These are phyloP conservation scores for Coemansia sp. DNA, from an alignment of 192 early-diverging fungal species.

Conservation along the genomic window DNA sequence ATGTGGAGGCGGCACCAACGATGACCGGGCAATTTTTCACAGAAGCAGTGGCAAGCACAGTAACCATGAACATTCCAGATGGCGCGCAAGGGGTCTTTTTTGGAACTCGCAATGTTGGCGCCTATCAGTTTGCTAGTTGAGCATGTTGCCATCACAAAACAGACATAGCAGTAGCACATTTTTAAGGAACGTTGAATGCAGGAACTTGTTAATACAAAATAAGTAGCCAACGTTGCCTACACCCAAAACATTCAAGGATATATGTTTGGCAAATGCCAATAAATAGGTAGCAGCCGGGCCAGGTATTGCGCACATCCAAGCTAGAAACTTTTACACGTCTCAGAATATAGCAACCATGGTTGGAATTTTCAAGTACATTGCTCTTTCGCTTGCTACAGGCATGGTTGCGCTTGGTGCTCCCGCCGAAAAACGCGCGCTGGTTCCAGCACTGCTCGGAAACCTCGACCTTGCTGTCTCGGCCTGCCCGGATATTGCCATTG, in stretches of 20 bases:
- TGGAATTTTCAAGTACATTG: constrained; percentile 20
- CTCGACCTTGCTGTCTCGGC: constrained; percentile 31
- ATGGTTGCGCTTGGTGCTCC: constrained; percentile 14
- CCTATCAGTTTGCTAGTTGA: constrained; percentile 17
- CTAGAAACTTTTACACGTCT: neutral
- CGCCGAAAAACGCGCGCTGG: constrained; percentile 28
- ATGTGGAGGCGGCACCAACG: constrained; percentile 5
- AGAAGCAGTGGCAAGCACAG: constrained; percentile 1
- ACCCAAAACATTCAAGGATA: neutral
- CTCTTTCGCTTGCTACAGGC: constrained; percentile 16
- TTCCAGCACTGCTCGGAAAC: constrained; percentile 48
- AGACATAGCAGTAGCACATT: neutral
- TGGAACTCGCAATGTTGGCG: constrained; percentile 25
- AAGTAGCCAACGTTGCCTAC: neutral
- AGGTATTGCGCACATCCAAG: neutral
- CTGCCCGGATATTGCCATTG: constrained; percentile 39
- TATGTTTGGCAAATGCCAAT: too few species aligned
- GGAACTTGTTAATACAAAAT: neutral
- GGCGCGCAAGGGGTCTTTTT: constrained; percentile 14
- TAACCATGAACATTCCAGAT: constrained; percentile 9
- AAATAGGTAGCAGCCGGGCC: too few species aligned
- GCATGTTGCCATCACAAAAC: neutral
- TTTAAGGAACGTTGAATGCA: constrained; percentile 6
- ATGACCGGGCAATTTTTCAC: constrained; percentile 11
- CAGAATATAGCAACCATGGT: constrained; percentile 15